Base-by-base conservation (phyloP, 768 basidiomycete species). In the Lanmaoa pseudosensibilis region DNA sequence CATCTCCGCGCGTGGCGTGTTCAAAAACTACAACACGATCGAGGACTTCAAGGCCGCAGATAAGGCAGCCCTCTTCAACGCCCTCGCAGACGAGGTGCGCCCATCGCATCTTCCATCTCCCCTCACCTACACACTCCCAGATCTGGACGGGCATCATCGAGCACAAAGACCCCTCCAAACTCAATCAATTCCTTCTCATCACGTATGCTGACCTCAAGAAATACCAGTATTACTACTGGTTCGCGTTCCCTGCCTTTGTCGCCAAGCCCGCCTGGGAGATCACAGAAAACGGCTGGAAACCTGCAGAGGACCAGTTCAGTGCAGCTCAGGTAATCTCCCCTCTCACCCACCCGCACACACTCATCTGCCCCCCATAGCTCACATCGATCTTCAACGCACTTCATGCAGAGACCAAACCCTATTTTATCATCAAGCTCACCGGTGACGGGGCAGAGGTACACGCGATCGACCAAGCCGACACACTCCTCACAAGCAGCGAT, bases 181-280 rank as follows among this genome's bases (percentile, higher is more conserved):
- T 98, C 39, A 90, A 82, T 53, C 81, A 81, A 5, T 98, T 98
- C 75, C 78, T 98, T 21, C 78, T 97, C 49, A 89, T 99, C 64
- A 94, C 94, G 0, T 98, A 87, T 64, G 92, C 97, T 1, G 97
- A 99, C 73, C 85, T 99, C 63, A 99, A 98, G 80, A 98, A 95
- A 72, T 98, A 97, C 78, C 89, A 88, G 62, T 98, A 94, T 69
- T 94, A 88, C 67, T 98, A 98, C 74, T 99, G 96, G 97, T 98
- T 98, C 67, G 90, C 91, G 0, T 97, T 98, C 71, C 96, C 97
- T 2, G 93, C 95, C 0, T 87, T 98, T 61, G 87, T 88, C 0
- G 78, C 90, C 21, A 93, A 92, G 62, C 94, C 97, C 8, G 84
- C 88, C 6, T 98, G 95, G 95, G 87, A 92, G 76, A 86, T 91